These are phyloP conservation scores for Curvularia hawaiiensis DNA, from an alignment of 2,329 filamentous ascomycete species.

Conservation along the genomic window DNA sequence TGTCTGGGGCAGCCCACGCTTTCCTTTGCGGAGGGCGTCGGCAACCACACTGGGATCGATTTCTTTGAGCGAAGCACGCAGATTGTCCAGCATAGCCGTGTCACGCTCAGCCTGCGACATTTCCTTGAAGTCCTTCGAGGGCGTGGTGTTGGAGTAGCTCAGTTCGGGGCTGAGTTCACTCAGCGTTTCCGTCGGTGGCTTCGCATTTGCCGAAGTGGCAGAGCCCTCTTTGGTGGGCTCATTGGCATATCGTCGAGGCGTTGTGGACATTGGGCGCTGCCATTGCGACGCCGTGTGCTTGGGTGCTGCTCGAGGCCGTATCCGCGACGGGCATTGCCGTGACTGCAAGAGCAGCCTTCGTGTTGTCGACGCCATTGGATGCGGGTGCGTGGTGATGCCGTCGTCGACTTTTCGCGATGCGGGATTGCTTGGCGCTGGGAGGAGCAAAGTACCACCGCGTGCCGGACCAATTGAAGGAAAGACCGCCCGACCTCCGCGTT, in stretches of 20 bases:
- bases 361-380: conserved; percentile 46
- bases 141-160: conserved; percentile 4
- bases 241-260: conserved; percentile 23
- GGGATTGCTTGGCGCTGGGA: conserved; percentile 32
- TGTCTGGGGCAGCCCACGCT: conserved; percentile 25
- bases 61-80: conserved; percentile 32
- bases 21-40: conserved; percentile 35
- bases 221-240: conserved; percentile 25
- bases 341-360: conserved; percentile 40
- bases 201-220: conserved; percentile 12
- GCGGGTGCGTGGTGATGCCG: conserved; percentile 18
- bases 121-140: conserved; percentile 3
- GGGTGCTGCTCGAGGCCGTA: conserved; percentile 24
- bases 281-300: conserved; percentile 33
- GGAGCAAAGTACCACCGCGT: conserved; percentile 27
- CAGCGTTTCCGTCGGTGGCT: conserved; percentile 12
- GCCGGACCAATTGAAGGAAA: conserved; percentile 24
- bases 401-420: conserved; percentile 42
- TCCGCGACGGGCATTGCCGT: conserved; percentile 33
- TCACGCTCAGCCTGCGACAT: conserved; percentile 20
- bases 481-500: conserved; percentile 32
- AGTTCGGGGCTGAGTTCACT: conserved; percentile 11
- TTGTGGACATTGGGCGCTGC: conserved; percentile 42
- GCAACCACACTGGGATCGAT: conserved; percentile 28
- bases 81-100: conserved; percentile 26